Evolutionary conservation across 1,284 basidiomycete species (phyloP), one percentile per base, ranked within the genome.

Genomic region (Sanghuangporus weigelae): DNA sequence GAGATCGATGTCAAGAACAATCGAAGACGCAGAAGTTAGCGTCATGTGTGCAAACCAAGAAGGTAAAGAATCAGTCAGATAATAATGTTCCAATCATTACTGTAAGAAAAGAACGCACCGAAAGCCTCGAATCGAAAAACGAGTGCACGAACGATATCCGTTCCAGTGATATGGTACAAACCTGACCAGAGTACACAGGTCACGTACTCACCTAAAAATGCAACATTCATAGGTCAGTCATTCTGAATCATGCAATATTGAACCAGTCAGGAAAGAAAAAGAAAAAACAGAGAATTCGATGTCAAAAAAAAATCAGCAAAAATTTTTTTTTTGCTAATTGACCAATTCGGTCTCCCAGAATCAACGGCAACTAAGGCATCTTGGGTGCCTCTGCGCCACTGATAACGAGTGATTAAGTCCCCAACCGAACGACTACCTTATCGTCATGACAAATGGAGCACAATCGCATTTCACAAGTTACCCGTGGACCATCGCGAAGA

Each of bases 161-260:
- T 96, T 19, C 94, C 94, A 0, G 93, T 95, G 75, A 96, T 93
- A 72, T 96, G 92, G 71, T 93, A 95, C 38, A 92, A 79, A 2
- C 92, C 89, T 63, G 88, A 87, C 94, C 94, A 96, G 35, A 93
- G 82, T 10, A 96, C 90, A 73, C 94, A 96, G 5, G 90, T 87
- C 53, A 96, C 92, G 69, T 88, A 89, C 75, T 96, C 94, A 60
- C 90, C 87, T 65, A 90, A 10, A 95, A 82, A 39, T 87, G 80
- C 73, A 96, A 95, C 39, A 42, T 31, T 16, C 49, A 14, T 12
- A 36, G 6, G 36, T 62, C 61, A 62, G 61, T 36, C 19, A 38
- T 35, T 50, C 38, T n/a, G 23, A 21, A 16, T n/a, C 11, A 36
- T 38, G 12, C 5, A 46, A 46, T 44, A 46, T 16, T 31, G 26